These are phyloP conservation scores for Vitis labrusca DNA, from an alignment of 164 flowering plant species.

Conservation along the genomic window DNA sequence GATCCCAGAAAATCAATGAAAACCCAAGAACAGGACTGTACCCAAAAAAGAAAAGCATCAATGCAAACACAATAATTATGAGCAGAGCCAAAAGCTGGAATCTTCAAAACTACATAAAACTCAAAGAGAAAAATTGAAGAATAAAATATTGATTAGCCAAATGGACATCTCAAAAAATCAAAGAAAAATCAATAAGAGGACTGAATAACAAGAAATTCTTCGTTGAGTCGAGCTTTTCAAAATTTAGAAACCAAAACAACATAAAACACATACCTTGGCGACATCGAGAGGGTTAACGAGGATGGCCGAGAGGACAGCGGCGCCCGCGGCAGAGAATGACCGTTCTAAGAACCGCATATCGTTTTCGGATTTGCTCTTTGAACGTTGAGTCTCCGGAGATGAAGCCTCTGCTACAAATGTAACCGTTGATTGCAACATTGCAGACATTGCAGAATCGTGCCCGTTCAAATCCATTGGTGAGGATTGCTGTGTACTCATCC, in stretches of 20 bases:
- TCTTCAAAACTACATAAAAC: no score
- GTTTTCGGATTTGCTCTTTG: constrained; percentile 11
- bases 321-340: constrained; percentile 66
- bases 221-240: neutral
- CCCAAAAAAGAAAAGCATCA: no score
- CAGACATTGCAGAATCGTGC: constrained; percentile 8
- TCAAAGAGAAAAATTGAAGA: no score
- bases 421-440: constrained; percentile 10
- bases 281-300: constrained; percentile 73
- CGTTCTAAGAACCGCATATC: constrained; percentile 40
- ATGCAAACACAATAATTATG: no score
- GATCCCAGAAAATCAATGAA: no score
- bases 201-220: neutral
- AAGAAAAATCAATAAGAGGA: neutral
- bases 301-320: constrained; percentile 66
- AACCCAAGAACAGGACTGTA: no score
- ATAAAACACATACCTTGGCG: constrained; percentile 40
- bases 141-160: no score
- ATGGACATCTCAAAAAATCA: no score
- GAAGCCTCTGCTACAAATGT: constrained; percentile 7
- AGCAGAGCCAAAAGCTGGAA: no score
- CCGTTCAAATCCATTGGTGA: constrained; percentile 1
- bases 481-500: constrained; percentile 25
- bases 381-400: neutral
- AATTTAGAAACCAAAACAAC: neutral